phyloP scores from a whole-genome alignment of 805 yeast genomes.

The Jamesozyma spencerorum region DNA sequence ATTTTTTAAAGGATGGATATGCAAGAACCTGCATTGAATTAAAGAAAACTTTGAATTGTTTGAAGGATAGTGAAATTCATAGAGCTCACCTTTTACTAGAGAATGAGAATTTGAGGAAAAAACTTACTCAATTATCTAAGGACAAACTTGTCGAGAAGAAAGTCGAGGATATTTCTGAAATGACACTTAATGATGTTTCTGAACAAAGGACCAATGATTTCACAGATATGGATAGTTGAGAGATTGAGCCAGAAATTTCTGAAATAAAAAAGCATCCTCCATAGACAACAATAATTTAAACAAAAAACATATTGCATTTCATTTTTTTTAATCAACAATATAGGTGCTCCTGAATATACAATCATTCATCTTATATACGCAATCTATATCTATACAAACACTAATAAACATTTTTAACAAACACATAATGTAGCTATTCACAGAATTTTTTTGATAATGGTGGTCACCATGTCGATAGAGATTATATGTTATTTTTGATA shows the following conservation, averaged over 20 bases:
- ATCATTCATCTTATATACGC: too few relatives aligned
- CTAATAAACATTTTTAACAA: too few relatives aligned
- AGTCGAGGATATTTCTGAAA: too few relatives aligned
- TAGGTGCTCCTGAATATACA: too few relatives aligned
- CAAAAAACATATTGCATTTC: neutral
- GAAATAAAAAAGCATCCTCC: neutral
- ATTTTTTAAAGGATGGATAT: conserved; percentile 27
- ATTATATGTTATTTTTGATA: too few relatives aligned
- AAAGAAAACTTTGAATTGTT: conserved; percentile 25
- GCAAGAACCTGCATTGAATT: conserved; percentile 28
- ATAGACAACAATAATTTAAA: neutral
- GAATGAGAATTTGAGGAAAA: conserved; percentile 30
- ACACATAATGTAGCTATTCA: too few relatives aligned
- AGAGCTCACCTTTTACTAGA: conserved; percentile 32
- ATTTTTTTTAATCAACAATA: neutral
- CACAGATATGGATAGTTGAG: neutral
- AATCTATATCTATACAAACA: too few relatives aligned
- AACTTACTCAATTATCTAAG: conserved; percentile 13
- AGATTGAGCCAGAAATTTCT: too few relatives aligned
- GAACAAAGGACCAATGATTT: neutral
- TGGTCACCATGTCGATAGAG: too few relatives aligned
- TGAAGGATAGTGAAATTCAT: conserved; percentile 32
- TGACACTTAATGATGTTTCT: too few relatives aligned
- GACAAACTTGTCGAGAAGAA: neutral
- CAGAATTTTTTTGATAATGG: too few relatives aligned